These are phyloP conservation scores for Vishniacozyma victoriae DNA, from an alignment of 768 basidiomycete genomes.

Conservation along the genomic window DNA sequence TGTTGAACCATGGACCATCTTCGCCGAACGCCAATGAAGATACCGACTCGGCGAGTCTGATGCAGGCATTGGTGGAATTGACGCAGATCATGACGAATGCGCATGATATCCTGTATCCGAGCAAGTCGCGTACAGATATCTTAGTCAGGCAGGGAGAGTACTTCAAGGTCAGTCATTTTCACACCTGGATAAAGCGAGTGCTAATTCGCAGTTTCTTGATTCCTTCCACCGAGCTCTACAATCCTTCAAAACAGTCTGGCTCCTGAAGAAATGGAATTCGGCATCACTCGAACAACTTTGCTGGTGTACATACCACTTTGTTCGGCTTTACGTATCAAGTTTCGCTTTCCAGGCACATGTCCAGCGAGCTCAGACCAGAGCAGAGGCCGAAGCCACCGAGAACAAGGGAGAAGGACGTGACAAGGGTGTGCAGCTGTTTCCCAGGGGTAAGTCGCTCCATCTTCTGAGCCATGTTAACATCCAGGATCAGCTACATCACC, in stretches of 20 bases:
- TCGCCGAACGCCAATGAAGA: conserved; percentile 11
- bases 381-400: conserved; percentile 18
- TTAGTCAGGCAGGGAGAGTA: conserved; percentile 38
- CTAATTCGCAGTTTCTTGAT: conserved; percentile 8
- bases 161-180: conserved; percentile 11
- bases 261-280: conserved; percentile 21
- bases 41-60: conserved; percentile 31
- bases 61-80: conserved; percentile 36
- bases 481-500: conserved; percentile 32
- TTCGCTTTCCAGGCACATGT: conserved; percentile 40
- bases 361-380: conserved; percentile 25
- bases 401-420: conserved; percentile 1
- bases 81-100: conserved; percentile 46
- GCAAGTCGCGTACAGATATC: conserved; percentile 24
- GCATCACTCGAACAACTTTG: conserved; percentile 23
- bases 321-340: conserved; percentile 29
- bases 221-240: conserved; percentile 23
- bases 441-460: conserved; percentile 25
- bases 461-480: background rate
- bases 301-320: conserved; percentile 36
- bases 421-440: conserved; percentile 29
- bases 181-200: background rate
- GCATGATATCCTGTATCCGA: conserved; percentile 43
- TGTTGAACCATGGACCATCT: conserved; percentile 10
- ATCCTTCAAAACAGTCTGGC: conserved; percentile 22